phyloP scores from a whole-genome alignment of 345 rosid species.

The Citrus trifoliata region DNA sequence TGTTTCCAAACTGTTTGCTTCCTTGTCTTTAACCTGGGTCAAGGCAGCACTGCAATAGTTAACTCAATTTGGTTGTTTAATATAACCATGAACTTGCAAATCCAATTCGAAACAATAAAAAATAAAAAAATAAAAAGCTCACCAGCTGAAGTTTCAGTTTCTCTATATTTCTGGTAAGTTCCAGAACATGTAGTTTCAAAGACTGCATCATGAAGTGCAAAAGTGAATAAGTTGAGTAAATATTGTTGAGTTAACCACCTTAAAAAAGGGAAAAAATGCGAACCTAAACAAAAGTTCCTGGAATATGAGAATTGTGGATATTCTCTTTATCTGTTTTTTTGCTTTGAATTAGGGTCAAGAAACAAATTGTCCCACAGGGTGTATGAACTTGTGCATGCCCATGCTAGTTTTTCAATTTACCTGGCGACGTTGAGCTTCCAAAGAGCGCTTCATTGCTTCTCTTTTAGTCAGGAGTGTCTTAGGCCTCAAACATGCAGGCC shows the following conservation, averaged over 20 bases:
- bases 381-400: not conserved
- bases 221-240: constrained; percentile 9
- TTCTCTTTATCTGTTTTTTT: not conserved
- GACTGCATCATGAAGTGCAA: constrained; percentile 52
- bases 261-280: not conserved
- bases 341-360: no score
- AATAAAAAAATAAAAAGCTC: constrained; percentile 25
- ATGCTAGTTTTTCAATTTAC: constrained; percentile 31
- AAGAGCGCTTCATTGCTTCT: constrained; percentile 74
- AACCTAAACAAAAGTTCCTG: not conserved
- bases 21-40: constrained; percentile 52
- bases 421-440: constrained; percentile 80
- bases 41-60: constrained; percentile 17
- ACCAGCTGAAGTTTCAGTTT: constrained; percentile 64
- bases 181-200: constrained; percentile 82
- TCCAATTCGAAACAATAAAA: not conserved
- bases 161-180: constrained; percentile 64
- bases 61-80: not conserved
- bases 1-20: constrained; percentile 29
- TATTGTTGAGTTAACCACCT: not conserved
- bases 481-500: constrained; percentile 80
- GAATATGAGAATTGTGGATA: not conserved
- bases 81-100: not conserved
- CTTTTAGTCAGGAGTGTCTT: constrained; percentile 70
- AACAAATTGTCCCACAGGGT: not conserved